Percentiles rank a stretch among this genome's conserved stretches.
Evolutionary conservation across 2,329 filamentous ascomycete genomes (phyloP).

Genomic region (Remersonia thermophila): DNA sequence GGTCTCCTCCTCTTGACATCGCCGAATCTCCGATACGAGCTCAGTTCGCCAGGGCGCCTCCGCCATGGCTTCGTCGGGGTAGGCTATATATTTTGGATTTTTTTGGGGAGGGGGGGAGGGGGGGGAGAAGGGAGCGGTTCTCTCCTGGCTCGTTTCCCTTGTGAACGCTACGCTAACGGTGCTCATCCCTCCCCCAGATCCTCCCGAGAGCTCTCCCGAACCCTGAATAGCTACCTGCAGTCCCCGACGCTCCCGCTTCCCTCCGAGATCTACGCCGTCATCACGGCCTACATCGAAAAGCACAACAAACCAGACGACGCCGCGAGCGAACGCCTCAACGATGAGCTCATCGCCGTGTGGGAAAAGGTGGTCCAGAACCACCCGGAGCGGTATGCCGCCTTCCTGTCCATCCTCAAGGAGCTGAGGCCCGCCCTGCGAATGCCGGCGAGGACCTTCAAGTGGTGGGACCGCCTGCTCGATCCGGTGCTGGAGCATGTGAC

Average conservation of each 20-base stretch:
- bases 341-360: constrained; percentile 58
- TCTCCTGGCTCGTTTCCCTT: too few relatives aligned
- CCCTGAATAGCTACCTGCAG: constrained; percentile 39
- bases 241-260: constrained; percentile 48
- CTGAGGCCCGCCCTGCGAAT: constrained; percentile 53
- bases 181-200: constrained; percentile 31
- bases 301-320: constrained; percentile 56
- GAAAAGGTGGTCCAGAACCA: constrained; percentile 48
- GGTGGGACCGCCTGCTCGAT: constrained; percentile 55
- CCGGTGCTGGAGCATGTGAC: constrained; percentile 43
- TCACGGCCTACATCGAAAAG: constrained; percentile 56
- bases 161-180: too few relatives aligned
- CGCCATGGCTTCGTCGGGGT: too few relatives aligned
- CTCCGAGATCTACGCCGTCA: constrained; percentile 47
- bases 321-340: constrained; percentile 58
- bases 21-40: too few relatives aligned
- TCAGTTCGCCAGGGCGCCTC: too few relatives aligned
- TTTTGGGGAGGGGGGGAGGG: too few relatives aligned
- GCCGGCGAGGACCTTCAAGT: constrained; percentile 50
- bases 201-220: constrained; percentile 49
- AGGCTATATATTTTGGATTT: too few relatives aligned
- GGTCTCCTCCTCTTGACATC: too few relatives aligned
- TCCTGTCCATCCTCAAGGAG: constrained; percentile 53
- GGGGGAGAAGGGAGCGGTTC: too few relatives aligned
- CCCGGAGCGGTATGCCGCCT: constrained; percentile 48